Base-by-base conservation (phyloP, 1,284 basidiomycete species). In the Sanghuangporus baumii region DNA sequence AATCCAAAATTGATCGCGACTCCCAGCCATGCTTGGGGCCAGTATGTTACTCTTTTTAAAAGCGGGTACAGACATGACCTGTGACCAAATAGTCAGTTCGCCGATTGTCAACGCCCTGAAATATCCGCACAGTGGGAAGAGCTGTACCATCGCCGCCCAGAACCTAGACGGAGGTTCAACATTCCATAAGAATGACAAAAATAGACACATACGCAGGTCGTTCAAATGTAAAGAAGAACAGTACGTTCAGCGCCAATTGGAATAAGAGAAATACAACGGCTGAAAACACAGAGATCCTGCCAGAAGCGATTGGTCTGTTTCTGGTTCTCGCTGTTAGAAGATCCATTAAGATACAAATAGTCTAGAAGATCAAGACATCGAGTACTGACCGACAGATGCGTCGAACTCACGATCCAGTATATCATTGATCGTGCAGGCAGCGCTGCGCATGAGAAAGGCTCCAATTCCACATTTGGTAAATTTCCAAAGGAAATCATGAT, bases 11-110 rank as follows among this genome's bases (percentile, higher is more conserved):
- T 75, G 51, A 74, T 72, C 0, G 73, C 69, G 26, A 75, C 47
- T 4, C 62, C 65, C 57, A 46, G 75, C 59, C 83, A 81, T 23
- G 84, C 75, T 70, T 88, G 86, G 37, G 86, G 86, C 78, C 85
- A 86, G 71, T 87, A 82, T 0, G 86, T 69, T 26, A 66, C 60
- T 4, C 69, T 63, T 54, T 70, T 70, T 51, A 67, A 65, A 23
- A 70, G 47, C 8, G 69, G 69, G 51, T 70, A 70, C 9, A 68
- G 26, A 14, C 56, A 40, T n/a, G 38, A 43, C 26, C 56, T 57
- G n/a, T 2, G n/a, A 16, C 6, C 6, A 37, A 12, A 43, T 37
- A 23, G 4, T 40, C 2, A 18, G 18, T 38, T 20, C n/a, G 11
- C 14, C 3, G 43, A 31, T 5, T 43, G 56, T 9, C 9, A 7